Base-by-base conservation (phyloP, 495 filamentous ascomycete species). In the Umbilicaria muhlenbergii region DNA sequence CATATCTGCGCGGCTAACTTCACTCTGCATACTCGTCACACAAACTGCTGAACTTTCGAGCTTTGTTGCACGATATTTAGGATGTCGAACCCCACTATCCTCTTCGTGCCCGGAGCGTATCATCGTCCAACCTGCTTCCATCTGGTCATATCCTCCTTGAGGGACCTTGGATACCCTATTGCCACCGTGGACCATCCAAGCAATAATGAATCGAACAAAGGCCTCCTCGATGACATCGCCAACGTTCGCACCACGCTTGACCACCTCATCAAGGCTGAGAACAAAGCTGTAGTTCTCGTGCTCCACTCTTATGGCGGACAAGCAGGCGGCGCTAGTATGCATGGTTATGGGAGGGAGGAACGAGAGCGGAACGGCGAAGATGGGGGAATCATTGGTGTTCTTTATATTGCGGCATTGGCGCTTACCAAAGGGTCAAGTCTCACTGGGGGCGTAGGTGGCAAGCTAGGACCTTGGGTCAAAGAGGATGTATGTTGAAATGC, bases 271-370 rank as follows among this genome's bases (percentile, higher is more conserved):
- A 44, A 59, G 53, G 46, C 62, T 50, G 38, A 59, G 1, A 65
- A 67, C 5, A 55, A 56, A 38, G 63, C 73, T 45, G 58, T 75
- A 13, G 55, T 74, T 5, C 45, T 74, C 13, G 51, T 72, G 3
- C 59, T 53, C 13, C 70, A 74, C 49, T 69, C 67, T 33, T 75
- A 71, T 58, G 60, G 70, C 24, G 73, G 71, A 5, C 44, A 69
- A 11, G 66, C 71, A 0, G 68, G 65, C 7, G 62, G 55, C 50
- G 69, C 65, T 41, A 68, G 69, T 3, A 50, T 74, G 33, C 62
- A 65, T 31, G 68, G 62, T 0, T 50, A 68, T n/a, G 64, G 59
- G 42, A 67, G 65, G 43, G 32, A 28, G 1, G 53, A 64, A 6
- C 56, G 69, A 1, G 43, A 49, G 36, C 51, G 37, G 2, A 49